Base-by-base conservation (phyloP, 1,139 yeast species). In the Hemisphaericaspora xylanilytica region DNA sequence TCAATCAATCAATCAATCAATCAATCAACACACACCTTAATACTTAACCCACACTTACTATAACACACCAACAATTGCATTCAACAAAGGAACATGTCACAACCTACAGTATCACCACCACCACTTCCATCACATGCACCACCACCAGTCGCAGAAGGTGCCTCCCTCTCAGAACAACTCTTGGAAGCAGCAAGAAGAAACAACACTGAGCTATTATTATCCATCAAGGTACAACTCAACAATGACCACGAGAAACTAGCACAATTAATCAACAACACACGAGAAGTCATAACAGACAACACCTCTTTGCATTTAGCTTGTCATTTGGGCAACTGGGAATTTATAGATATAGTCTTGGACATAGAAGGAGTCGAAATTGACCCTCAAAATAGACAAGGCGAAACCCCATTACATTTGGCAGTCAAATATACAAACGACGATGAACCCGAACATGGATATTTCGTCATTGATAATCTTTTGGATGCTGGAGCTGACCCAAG, bases 401-500 rank as follows among this genome's bases (percentile, higher is more conserved):
- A 87, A 48, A 88, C 97, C 1, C 97, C 98, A 9, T 73, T 92
- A 50, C 97, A 92, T 63, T 67, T 77, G 48, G 95, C 96, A 3
- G 96, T 84, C 10, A 77, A 78, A 49, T 89, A 85, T 56, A 72
- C 90, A 17, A 39, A 40, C 24, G 68, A 68, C 33, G 79, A 78
- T 12, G 97, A 92, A 55, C 85, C 92, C 0, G 97, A 86, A 44
- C 92, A 85, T 60, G 97, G 96, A 1, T 67, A 75, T 31, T 89
- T 84, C 52, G 73, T 92, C 33, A 73, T 81, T 7, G 95, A 88
- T 53, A 85, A 85, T 58, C 71, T 92, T 46, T 70, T 92, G 43
- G 97, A 90, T 53, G 96, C 95, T 26, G 98, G 97, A 2, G 82
- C 95, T 1, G 95, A 90, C 61, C 89, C 95, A n/a, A 50, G 73